phyloP scores from a whole-genome alignment of 306 rosid genomes.

The Heteromeles arbutifolia region DNA sequence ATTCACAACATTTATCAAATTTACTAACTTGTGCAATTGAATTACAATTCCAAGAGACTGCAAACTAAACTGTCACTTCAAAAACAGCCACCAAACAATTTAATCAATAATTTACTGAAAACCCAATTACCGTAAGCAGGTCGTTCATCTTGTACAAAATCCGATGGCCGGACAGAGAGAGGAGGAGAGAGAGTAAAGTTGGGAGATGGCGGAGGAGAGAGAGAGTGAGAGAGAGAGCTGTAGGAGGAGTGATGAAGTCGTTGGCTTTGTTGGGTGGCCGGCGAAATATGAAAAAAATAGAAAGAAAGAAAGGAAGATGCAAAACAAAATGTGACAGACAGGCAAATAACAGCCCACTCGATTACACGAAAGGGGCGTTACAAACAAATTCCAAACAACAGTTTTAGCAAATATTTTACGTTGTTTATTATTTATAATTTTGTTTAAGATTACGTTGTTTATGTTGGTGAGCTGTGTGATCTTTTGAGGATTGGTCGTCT shows the following conservation, averaged over 20 bases:
- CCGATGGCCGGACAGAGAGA: background rate
- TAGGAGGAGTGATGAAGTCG: background rate
- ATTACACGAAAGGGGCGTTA: constrained; percentile 16
- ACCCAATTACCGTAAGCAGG: constrained; percentile 65
- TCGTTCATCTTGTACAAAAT: constrained; percentile 69
- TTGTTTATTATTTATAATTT: background rate
- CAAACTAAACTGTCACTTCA: constrained; percentile 7
- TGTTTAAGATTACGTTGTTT: background rate
- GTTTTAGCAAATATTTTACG: background rate
- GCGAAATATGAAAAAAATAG: constrained; percentile 1
- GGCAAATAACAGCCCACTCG: constrained; percentile 7
- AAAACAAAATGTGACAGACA: constrained; percentile 36
- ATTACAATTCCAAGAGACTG: constrained; percentile 3
- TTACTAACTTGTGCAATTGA: background rate
- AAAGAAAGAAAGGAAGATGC: background rate
- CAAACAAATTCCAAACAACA: background rate
- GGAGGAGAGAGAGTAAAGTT: background rate
- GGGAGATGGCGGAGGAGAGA: background rate
- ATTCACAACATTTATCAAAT: constrained; percentile 3
- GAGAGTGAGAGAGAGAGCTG: constrained; percentile 1
- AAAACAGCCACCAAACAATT: background rate
- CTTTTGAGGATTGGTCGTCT: too few species aligned
- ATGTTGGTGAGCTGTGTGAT: too few species aligned
- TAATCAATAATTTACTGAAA: background rate
- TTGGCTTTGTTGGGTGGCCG: constrained; percentile 34